Evolutionary conservation across 768 basidiomycete species (phyloP).

Genomic region (Pisolithus tinctorius): DNA sequence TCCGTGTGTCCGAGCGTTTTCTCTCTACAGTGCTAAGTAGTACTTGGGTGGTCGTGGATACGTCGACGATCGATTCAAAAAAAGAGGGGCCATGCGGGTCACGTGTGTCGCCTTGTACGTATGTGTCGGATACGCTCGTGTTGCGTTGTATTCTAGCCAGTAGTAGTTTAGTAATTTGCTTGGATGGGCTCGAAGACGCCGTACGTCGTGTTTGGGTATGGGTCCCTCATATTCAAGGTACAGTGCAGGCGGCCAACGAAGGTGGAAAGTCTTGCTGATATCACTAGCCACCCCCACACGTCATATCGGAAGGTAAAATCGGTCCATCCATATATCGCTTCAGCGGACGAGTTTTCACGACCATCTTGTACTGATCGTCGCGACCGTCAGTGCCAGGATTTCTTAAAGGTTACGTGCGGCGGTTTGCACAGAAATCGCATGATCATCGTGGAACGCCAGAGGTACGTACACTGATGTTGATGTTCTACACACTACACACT

Average conservation of each 20-base stretch:
- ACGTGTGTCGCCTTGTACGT: not conserved
- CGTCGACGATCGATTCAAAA: not conserved
- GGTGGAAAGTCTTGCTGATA: not conserved
- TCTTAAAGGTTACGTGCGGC: conserved; percentile 82
- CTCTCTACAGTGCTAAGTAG: not conserved
- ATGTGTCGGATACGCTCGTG: not conserved
- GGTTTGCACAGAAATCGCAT: conserved; percentile 88
- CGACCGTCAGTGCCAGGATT: conserved; percentile 59
- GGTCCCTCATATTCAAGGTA: conserved; percentile 90
- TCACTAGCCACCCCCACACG: conserved; percentile 75
- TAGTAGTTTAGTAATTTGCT: not conserved
- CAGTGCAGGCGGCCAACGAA: not conserved
- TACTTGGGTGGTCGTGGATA: not conserved
- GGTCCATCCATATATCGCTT: not conserved
- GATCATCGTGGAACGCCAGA: conserved; percentile 91
- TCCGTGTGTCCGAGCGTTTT: not conserved
- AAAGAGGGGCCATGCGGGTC: not conserved
- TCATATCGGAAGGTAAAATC: conserved; percentile 51
- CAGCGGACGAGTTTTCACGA: not conserved
- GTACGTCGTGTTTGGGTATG: conserved; percentile 88
- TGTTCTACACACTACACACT: not conserved
- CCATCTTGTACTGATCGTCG: not conserved
- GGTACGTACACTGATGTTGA: conserved; percentile 32
- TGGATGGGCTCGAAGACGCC: conserved; percentile 11
- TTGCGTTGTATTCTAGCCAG: not conserved